Percentiles rank a stretch among this genome's conserved stretches.
These are phyloP conservation scores for Scalesia atractyloides DNA, from an alignment of 129 eudicot genomes.

Conservation along the genomic window DNA sequence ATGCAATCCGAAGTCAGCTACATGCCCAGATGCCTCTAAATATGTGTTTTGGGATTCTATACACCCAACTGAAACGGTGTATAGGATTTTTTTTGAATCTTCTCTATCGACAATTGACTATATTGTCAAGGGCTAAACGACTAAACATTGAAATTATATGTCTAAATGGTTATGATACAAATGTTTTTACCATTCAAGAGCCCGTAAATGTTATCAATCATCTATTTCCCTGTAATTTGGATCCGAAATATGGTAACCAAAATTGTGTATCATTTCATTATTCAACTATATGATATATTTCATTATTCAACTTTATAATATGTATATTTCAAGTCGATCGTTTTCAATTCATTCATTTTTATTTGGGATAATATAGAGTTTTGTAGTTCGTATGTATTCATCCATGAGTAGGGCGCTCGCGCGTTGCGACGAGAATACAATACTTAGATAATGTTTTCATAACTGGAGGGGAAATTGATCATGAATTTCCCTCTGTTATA, in stretches of 20 bases:
- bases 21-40: slow-evolving; percentile 57
- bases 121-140: slow-evolving; percentile 28
- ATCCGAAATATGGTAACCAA: neutral
- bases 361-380: too few relatives aligned
- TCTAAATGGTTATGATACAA: neutral
- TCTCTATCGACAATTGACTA: slow-evolving; percentile 35
- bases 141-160: neutral
- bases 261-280: neutral
- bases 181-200: neutral
- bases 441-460: too few relatives aligned
- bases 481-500: too few relatives aligned
- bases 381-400: too few relatives aligned
- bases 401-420: too few relatives aligned
- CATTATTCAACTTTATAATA: neutral
- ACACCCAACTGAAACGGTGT: slow-evolving; percentile 54
- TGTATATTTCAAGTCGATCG: neutral
- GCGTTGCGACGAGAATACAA: too few relatives aligned
- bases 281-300: neutral
- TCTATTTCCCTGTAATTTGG: slow-evolving; percentile 6
- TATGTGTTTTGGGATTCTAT: slow-evolving; percentile 59
- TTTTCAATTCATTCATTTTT: too few relatives aligned
- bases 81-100: slow-evolving; percentile 37
- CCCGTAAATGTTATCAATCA: neutral
- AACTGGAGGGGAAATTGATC: too few relatives aligned
- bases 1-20: slow-evolving; percentile 51